A percentile compares a stretch with the other conserved stretches of the same genome.
Conservation (phyloP, 441 rosid genomes). For the Populus tomentosa region DNA sequence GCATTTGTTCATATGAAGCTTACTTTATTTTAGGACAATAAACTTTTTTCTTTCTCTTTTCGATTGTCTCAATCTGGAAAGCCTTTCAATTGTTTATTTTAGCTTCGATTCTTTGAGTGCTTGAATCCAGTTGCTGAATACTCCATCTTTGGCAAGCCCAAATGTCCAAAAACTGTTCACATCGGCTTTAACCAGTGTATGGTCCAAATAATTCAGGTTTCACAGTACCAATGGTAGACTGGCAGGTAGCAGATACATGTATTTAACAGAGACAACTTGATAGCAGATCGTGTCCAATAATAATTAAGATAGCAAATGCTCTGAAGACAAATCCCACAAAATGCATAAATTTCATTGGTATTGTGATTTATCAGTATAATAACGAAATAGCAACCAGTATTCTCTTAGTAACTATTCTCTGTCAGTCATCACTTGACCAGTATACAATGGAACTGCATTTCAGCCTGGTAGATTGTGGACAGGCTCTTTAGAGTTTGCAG, state of each 20-base stretch:
- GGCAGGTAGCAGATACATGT: neutral
- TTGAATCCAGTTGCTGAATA: neutral
- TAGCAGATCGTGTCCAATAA: too few species aligned
- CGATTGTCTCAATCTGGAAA: neutral
- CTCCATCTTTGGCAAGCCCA: neutral
- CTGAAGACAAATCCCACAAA: neutral
- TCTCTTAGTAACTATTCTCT: neutral
- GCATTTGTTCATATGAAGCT: conserved; percentile 30
- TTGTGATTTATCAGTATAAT: neutral
- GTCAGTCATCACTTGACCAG: neutral
- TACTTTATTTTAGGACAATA: neutral
- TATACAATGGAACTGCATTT: neutral
- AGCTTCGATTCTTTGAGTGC: neutral
- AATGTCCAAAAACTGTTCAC: neutral
- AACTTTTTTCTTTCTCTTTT: neutral
- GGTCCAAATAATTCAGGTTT: neutral
- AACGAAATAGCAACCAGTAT: neutral
- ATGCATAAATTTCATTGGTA: neutral
- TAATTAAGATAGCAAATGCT: neutral
- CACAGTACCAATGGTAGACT: neutral
- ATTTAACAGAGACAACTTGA: too few species aligned
- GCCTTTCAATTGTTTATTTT: neutral
- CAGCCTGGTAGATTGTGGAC: neutral
- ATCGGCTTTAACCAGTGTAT: neutral
- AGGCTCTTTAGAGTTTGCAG: neutral